These are phyloP conservation scores for Penicillium capsulatum DNA, from an alignment of 2,329 filamentous ascomycete species.

Conservation along the genomic window DNA sequence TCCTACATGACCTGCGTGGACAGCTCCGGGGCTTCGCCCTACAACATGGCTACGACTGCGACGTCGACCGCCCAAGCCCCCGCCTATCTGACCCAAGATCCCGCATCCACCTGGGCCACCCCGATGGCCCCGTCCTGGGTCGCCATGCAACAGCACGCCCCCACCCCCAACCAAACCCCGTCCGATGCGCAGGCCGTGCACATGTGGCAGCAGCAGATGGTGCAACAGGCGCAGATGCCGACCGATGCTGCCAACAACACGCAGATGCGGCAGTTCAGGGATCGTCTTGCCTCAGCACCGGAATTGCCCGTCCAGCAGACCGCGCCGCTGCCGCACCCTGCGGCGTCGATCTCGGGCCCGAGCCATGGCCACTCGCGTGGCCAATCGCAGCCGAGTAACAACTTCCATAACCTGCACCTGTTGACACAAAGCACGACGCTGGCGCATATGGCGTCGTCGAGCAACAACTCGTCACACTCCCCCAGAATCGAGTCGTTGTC, in stretches of 20 bases:
- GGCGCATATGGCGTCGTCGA: slow-evolving; percentile 12
- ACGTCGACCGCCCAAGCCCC: slow-evolving; percentile 22
- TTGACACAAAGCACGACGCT: slow-evolving; percentile 21
- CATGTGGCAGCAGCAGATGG: slow-evolving; percentile 28
- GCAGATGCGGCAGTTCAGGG: slow-evolving; percentile 29
- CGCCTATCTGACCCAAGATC: slow-evolving; percentile 26
- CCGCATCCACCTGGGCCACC: slow-evolving; percentile 16
- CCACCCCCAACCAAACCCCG: slow-evolving; percentile 19
- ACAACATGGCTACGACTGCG: slow-evolving; percentile 19
- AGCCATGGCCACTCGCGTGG: slow-evolving; percentile 18
- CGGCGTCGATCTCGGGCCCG: slow-evolving; percentile 19
- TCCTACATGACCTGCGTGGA: slow-evolving; percentile 24
- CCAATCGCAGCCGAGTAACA: slow-evolving; percentile 21
- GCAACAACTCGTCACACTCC: slow-evolving; percentile 15
- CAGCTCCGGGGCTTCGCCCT: slow-evolving; percentile 15
- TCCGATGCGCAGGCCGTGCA: slow-evolving; percentile 21
- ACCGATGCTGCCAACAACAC: slow-evolving; percentile 8
- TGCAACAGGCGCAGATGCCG: slow-evolving; percentile 23
- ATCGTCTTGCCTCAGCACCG: slow-evolving; percentile 34
- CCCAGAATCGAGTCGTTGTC: slow-evolving; percentile 19
- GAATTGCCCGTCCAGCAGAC: slow-evolving; percentile 27
- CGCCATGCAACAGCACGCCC: slow-evolving; percentile 24
- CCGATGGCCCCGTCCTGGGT: slow-evolving; percentile 22
- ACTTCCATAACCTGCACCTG: slow-evolving; percentile 19
- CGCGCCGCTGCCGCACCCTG: slow-evolving; percentile 9